These are phyloP conservation scores for Podila epigama DNA, from an alignment of 192 early-diverging fungal species.

Conservation along the genomic window DNA sequence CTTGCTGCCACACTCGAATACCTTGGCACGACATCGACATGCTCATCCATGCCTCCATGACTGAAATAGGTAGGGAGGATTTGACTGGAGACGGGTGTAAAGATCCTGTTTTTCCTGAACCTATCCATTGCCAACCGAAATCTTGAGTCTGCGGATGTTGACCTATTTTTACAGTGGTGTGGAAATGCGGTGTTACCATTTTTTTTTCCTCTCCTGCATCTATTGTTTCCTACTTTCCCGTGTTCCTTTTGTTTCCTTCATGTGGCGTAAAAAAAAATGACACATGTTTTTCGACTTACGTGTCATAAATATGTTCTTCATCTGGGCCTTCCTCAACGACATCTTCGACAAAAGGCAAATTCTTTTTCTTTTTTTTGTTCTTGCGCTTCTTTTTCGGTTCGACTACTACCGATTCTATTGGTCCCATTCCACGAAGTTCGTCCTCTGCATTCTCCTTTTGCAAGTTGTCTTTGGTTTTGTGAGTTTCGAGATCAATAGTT, in stretches of 20 bases:
- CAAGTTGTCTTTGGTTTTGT: background rate
- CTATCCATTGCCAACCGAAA: constrained; percentile 35
- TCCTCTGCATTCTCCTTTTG: background rate
- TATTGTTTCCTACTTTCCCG: no score
- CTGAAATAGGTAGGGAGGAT: constrained; percentile 30
- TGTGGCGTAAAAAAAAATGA: no score
- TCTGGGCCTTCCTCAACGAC: background rate
- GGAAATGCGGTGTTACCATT: no score
- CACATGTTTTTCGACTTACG: background rate
- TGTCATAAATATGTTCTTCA: background rate
- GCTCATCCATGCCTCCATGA: constrained; percentile 27
- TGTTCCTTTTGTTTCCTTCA: no score
- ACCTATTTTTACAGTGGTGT: constrained; percentile 4
- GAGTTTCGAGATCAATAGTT: no score
- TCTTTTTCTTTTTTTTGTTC: background rate
- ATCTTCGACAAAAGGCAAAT: background rate
- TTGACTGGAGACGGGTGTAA: constrained; percentile 5
- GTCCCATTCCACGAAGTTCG: no score
- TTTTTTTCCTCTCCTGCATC: no score
- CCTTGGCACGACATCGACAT: background rate
- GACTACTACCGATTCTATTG: background rate
- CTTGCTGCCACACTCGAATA: background rate
- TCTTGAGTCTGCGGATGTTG: constrained; percentile 6
- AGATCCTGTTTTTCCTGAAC: constrained; percentile 30
- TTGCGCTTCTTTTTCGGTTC: background rate